A percentile compares a stretch with the other conserved stretches of the same genome.
Evolutionary conservation across 2,329 filamentous ascomycete genomes (phyloP).

Genomic region (Penicillium corylophilum): DNA sequence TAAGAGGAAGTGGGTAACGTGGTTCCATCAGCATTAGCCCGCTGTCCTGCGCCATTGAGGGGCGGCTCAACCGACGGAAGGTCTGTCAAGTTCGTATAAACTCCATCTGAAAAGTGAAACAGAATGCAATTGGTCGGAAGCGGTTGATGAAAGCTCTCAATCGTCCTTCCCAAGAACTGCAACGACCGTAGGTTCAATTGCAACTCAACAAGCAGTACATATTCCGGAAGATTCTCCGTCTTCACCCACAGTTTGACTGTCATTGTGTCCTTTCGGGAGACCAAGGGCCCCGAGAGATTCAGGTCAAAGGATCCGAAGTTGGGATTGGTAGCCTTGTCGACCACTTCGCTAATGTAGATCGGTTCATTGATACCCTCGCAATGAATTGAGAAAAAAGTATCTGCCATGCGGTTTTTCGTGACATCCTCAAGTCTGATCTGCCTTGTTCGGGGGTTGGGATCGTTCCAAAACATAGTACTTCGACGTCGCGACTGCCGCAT

Average conservation of each 20-base stretch:
- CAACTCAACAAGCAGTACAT: constrained; percentile 70
- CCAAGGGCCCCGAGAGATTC: constrained; percentile 57
- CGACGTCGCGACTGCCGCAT: constrained; percentile 45
- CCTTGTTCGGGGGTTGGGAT: constrained; percentile 57
- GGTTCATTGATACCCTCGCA: constrained; percentile 65
- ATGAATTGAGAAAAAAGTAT: constrained; percentile 87
- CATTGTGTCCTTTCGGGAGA: constrained; percentile 66
- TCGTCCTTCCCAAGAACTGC: constrained; percentile 71
- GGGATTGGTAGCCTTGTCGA: constrained; percentile 81
- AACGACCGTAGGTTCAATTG: constrained; percentile 68
- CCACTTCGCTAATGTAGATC: constrained; percentile 85
- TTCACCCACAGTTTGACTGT: constrained; percentile 73
- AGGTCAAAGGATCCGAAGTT: constrained; percentile 85
- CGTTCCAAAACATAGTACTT: constrained; percentile 64
- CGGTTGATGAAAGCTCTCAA: constrained; percentile 65
- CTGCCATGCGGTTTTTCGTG: constrained; percentile 70
- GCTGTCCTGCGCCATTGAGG: constrained; percentile 12
- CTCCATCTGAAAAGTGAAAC: constrained; percentile 80
- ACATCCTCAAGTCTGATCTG: constrained; percentile 76
- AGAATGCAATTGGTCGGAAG: constrained; percentile 80
- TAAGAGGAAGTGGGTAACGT: constrained; percentile 74
- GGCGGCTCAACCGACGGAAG: constrained; percentile 51
- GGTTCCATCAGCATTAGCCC: constrained; percentile 44
- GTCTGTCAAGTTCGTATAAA: constrained; percentile 74
- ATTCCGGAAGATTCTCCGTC: constrained; percentile 52